These are phyloP conservation scores for Rubroshorea leprosula DNA, from an alignment of 345 rosid genomes.

Conservation along the genomic window DNA sequence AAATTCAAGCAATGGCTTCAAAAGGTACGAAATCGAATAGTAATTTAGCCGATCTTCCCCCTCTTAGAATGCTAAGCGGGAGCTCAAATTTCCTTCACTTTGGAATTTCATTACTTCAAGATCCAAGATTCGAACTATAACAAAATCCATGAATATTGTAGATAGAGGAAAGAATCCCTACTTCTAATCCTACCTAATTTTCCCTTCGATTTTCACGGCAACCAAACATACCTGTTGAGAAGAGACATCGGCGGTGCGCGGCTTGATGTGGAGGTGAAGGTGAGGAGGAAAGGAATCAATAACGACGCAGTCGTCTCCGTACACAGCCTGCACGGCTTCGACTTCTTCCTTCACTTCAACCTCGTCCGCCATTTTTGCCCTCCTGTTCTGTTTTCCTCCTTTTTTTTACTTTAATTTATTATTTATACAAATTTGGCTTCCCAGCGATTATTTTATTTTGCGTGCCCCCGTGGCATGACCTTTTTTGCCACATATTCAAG, in stretches of 20 bases:
- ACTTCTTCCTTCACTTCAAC: constrained; percentile 65
- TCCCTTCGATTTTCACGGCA: neutral
- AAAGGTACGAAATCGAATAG: neutral
- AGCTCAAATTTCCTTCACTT: neutral
- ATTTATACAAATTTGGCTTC: neutral
- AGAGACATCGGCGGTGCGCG: constrained; percentile 87
- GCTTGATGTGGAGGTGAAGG: constrained; percentile 58
- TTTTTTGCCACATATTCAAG: too few relatives aligned
- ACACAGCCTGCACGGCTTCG: constrained; percentile 76
- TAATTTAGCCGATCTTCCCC: too few relatives aligned
- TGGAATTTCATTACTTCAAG: neutral
- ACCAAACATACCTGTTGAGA: constrained; percentile 65
- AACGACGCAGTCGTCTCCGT: constrained; percentile 62
- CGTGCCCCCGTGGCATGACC: too few relatives aligned
- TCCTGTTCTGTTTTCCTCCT: neutral
- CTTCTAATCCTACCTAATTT: neutral
- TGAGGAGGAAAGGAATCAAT: constrained; percentile 59
- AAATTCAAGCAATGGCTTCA: neutral
- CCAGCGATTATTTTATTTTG: too few relatives aligned
- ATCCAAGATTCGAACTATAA: neutral
- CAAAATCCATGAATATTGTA: too few relatives aligned
- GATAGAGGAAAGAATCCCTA: neutral
- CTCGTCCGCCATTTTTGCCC: constrained; percentile 34
- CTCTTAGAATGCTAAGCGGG: too few relatives aligned
- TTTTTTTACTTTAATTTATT: neutral